These are phyloP conservation scores for Entomortierella lignicola DNA, from an alignment of 192 early-diverging fungal genomes.

Conservation along the genomic window DNA sequence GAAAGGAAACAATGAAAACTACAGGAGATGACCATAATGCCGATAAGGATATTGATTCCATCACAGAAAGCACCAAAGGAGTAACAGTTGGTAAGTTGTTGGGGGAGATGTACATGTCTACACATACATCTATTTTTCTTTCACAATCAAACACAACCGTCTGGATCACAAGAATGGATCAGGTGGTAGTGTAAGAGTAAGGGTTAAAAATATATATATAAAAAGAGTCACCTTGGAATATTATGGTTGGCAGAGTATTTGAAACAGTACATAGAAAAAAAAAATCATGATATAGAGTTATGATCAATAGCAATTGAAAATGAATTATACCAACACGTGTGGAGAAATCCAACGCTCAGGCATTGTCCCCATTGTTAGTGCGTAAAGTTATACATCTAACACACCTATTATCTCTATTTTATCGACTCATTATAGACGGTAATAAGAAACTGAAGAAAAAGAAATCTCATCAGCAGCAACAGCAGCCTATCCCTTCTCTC, in stretches of 20 bases:
- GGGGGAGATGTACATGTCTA: background rate
- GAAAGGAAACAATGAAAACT: conserved; percentile 24
- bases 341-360: background rate
- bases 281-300: background rate
- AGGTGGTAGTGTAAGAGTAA: too few species aligned
- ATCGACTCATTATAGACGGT: conserved; percentile 18
- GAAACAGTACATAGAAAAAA: background rate
- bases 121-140: background rate
- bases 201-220: too few species aligned
- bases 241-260: background rate
- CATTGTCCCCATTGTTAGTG: background rate
- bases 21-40: background rate
- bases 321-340: background rate
- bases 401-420: conserved; percentile 1
- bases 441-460: conserved; percentile 24
- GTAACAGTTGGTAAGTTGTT: conserved; percentile 24
- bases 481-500: conserved; percentile 28
- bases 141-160: background rate
- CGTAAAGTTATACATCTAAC: background rate
- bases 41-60: conserved; percentile 13
- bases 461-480: conserved; percentile 15
- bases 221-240: background rate
- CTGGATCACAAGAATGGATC: background rate
- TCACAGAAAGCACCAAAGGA: conserved; percentile 20
- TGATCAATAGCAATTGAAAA: background rate